phyloP scores from a whole-genome alignment of 2,329 filamentous ascomycete species.

The Colletotrichum cordylinicola region DNA sequence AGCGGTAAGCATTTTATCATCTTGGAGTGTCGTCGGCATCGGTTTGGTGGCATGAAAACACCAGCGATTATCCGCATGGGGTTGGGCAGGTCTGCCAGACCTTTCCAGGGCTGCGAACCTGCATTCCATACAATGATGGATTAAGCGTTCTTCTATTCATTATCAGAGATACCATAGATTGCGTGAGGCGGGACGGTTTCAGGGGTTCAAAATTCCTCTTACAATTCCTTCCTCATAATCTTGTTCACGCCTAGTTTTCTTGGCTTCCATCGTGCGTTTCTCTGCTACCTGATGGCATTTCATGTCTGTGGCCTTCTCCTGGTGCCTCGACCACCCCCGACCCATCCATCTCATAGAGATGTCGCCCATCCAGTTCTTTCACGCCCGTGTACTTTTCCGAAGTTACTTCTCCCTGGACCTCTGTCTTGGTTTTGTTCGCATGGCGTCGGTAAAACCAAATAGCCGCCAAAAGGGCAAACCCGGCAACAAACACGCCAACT shows the following conservation, averaged over 20 bases:
- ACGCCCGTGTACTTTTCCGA: neutral
- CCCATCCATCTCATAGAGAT: neutral
- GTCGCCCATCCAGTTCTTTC: neutral
- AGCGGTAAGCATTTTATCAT: conserved; percentile 1
- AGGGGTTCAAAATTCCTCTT: neutral
- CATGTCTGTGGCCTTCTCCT: neutral
- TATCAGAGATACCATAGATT: conserved; percentile 18
- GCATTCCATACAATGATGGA: conserved; percentile 3
- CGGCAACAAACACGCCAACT: neutral
- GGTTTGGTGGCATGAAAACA: neutral
- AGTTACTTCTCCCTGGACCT: neutral
- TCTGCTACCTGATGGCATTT: neutral
- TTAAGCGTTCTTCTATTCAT: conserved; percentile 8
- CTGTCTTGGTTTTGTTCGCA: neutral
- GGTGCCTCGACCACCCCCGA: neutral
- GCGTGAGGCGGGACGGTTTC: neutral
- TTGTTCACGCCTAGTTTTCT: neutral
- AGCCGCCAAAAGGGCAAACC: neutral
- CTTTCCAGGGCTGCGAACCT: neutral
- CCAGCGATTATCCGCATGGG: neutral
- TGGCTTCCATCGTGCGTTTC: neutral
- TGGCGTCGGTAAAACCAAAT: neutral
- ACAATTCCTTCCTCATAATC: neutral
- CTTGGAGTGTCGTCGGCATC: conserved; percentile 1
- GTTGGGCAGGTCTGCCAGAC: neutral